These are phyloP conservation scores for Suillus alpinus DNA, from an alignment of 768 basidiomycete genomes.

Conservation along the genomic window DNA sequence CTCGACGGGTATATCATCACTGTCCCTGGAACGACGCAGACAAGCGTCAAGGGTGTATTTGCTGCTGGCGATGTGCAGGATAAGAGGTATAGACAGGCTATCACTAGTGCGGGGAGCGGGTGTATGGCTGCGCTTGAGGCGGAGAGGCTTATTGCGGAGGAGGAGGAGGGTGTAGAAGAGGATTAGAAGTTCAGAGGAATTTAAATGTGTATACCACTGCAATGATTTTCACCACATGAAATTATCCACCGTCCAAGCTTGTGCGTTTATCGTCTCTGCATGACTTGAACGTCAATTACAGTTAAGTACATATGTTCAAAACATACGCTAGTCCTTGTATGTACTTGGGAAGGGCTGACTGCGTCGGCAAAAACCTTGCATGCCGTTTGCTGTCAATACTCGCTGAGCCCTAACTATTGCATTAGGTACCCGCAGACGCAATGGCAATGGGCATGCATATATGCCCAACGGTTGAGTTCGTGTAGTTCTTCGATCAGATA, in stretches of 20 bases:
- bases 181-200: slow-evolving; percentile 10
- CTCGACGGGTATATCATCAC: slow-evolving; percentile 95
- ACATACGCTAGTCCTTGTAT: too few species aligned
- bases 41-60: slow-evolving; percentile 91
- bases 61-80: slow-evolving; percentile 99
- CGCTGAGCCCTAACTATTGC: too few species aligned
- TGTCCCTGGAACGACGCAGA: slow-evolving; percentile 93
- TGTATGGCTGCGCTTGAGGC: slow-evolving; percentile 98
- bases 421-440: too few species aligned
- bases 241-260: neutral
- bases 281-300: too few species aligned
- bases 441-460: too few species aligned
- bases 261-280: too few species aligned
- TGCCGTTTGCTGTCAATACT: neutral
- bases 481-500: neutral
- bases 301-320: too few species aligned
- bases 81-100: slow-evolving; percentile 92
- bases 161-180: slow-evolving; percentile 56
- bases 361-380: neutral
- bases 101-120: slow-evolving; percentile 89
- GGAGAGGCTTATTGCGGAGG: slow-evolving; percentile 89
- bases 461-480: too few species aligned
- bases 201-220: neutral
- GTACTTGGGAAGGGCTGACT: neutral
- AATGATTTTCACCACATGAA: neutral